A percentile compares a stretch with the other conserved stretches of the same genome.
phyloP scores from a whole-genome alignment of 176 grass and related monocot genomes.

The Microstegium vimineum region DNA sequence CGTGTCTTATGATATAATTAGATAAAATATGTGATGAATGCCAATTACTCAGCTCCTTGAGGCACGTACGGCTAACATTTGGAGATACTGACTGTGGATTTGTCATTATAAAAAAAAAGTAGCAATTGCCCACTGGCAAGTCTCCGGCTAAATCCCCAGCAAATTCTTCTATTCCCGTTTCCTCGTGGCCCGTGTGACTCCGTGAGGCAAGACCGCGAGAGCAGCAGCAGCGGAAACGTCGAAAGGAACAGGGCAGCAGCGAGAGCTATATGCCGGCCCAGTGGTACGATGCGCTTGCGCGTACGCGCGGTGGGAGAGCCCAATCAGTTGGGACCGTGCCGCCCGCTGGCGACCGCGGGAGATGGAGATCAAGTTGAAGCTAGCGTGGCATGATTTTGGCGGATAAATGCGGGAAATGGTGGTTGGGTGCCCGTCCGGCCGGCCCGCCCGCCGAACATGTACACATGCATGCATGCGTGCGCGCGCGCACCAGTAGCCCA shows the following conservation, averaged over 20 bases:
- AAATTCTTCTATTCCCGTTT: not conserved
- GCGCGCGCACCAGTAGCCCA: no score
- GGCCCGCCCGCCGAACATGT: conserved; percentile 6
- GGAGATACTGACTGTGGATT: no score
- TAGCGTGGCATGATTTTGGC: conserved; percentile 40
- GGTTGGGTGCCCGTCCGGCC: conserved; percentile 37
- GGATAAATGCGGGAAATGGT: conserved; percentile 63
- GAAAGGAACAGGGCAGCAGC: conserved; percentile 18
- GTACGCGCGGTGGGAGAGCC: not conserved
- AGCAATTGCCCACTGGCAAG: no score
- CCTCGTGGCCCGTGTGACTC: not conserved
- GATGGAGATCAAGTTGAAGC: no score
- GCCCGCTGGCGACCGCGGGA: not conserved
- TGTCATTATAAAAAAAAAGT: no score
- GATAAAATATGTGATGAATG: no score
- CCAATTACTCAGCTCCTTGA: no score
- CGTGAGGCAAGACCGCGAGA: not conserved
- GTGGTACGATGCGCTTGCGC: not conserved
- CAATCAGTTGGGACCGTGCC: not conserved
- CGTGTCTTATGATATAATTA: no score
- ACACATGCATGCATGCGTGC: not conserved
- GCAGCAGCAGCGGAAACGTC: not conserved
- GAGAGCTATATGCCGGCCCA: not conserved
- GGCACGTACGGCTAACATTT: no score
- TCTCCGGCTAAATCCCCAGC: not conserved